Evolutionary conservation across 208 protist genomes (phyloP).

Genomic region (Leishmania aethiopica): DNA sequence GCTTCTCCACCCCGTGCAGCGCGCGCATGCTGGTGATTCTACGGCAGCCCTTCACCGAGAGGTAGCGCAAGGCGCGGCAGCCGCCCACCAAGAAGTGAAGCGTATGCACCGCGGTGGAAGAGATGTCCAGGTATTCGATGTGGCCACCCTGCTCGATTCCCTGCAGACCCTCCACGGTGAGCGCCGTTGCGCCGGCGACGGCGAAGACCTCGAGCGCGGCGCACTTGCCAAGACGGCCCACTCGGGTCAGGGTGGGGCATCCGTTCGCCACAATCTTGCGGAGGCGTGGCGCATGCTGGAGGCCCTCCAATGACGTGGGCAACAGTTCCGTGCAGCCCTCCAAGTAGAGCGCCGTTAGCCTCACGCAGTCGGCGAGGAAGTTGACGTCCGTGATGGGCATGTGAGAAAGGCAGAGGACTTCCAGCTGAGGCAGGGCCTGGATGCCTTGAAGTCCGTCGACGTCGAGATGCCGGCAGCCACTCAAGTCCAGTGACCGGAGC

Average conservation of each 20-base stretch:
- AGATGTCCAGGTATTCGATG: slow-evolving; percentile 50
- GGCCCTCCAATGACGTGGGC: slow-evolving; percentile 35
- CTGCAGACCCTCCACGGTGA: slow-evolving; percentile 35
- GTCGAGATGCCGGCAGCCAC: slow-evolving; percentile 59
- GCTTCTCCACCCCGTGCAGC: slow-evolving; percentile 41
- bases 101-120: slow-evolving; percentile 37
- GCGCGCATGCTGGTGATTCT: slow-evolving; percentile 21
- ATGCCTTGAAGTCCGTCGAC: slow-evolving; percentile 59
- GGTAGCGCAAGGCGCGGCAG: slow-evolving; percentile 32
- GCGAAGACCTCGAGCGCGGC: slow-evolving; percentile 39
- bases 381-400: slow-evolving; percentile 47
- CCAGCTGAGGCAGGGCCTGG: slow-evolving; percentile 44
- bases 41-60: slow-evolving; percentile 38
- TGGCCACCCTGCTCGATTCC: slow-evolving; percentile 38
- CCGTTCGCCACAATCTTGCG: slow-evolving; percentile 39
- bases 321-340: slow-evolving; percentile 48
- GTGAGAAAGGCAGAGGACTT: slow-evolving; percentile 54
- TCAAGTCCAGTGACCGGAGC: slow-evolving; percentile 55
- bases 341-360: slow-evolving; percentile 45
- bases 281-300: slow-evolving; percentile 39
- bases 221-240: slow-evolving; percentile 40
- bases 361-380: slow-evolving; percentile 44
- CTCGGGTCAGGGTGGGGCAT: slow-evolving; percentile 29
- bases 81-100: slow-evolving; percentile 36
- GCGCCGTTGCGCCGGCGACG: slow-evolving; percentile 29